These are phyloP conservation scores for Arthromyces matolae DNA, from an alignment of 768 basidiomycete genomes.

Conservation along the genomic window DNA sequence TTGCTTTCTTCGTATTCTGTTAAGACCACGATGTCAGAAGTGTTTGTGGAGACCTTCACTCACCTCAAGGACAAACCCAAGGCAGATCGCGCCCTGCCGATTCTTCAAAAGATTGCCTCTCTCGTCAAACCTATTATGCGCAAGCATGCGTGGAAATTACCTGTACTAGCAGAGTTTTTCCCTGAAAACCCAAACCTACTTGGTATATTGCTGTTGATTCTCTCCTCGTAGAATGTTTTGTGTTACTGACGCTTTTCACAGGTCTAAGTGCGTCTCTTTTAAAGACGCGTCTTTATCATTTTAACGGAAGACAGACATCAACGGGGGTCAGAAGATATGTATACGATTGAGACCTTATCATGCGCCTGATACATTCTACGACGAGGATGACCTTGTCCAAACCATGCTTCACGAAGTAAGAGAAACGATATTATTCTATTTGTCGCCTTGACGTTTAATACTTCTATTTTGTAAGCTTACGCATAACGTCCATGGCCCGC, in stretches of 20 bases:
- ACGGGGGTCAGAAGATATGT: slow-evolving; percentile 78
- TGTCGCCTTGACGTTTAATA: background rate
- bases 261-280: slow-evolving; percentile 32
- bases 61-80: slow-evolving; percentile 68
- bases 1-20: background rate
- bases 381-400: slow-evolving; percentile 69
- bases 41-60: slow-evolving; percentile 62
- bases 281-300: background rate
- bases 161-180: slow-evolving; percentile 84
- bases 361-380: slow-evolving; percentile 65
- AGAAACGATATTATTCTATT: background rate
- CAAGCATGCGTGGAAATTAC: slow-evolving; percentile 75
- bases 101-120: slow-evolving; percentile 68
- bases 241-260: slow-evolving; percentile 11
- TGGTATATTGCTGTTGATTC: slow-evolving; percentile 48
- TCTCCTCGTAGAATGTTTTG: background rate
- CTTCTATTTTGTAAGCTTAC: slow-evolving; percentile 54
- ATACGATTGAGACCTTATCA: slow-evolving; percentile 74
- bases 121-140: slow-evolving; percentile 94
- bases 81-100: slow-evolving; percentile 60
- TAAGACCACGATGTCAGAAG: slow-evolving; percentile 42
- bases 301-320: slow-evolving; percentile 50
- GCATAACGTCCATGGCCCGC: slow-evolving; percentile 86
- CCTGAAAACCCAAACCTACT: slow-evolving; percentile 69
- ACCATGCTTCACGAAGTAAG: slow-evolving; percentile 90